phyloP scores from a whole-genome alignment of 805 yeast genomes.

The Cyberlindnera meyerae region DNA sequence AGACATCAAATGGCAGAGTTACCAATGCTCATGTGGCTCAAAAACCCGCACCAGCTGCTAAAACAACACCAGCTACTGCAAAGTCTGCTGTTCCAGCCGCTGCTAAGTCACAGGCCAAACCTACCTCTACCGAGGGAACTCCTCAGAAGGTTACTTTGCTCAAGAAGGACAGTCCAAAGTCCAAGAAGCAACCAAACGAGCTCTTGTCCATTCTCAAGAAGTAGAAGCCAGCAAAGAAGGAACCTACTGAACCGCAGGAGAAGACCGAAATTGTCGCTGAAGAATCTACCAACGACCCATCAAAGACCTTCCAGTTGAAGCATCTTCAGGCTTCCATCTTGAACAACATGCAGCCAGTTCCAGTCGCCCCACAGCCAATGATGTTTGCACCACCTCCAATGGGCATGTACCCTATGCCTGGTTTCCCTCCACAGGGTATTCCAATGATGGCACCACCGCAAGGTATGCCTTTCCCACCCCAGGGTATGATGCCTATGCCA shows the following conservation, averaged over 20 bases:
- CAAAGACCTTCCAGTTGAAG: conserved; percentile 27
- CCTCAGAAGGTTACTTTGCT: neutral
- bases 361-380: conserved; percentile 9
- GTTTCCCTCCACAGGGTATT: conserved; percentile 14
- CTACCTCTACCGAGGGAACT: too few species aligned
- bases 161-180: neutral
- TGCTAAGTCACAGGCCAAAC: conserved; percentile 11
- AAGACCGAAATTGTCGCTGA: conserved; percentile 19
- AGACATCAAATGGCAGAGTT: conserved; percentile 3
- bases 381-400: conserved; percentile 11
- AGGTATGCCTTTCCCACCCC: conserved; percentile 18
- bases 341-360: conserved; percentile 24
- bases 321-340: conserved; percentile 14
- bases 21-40: conserved; percentile 27
- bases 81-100: conserved; percentile 11
- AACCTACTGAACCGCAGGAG: conserved; percentile 19
- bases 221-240: conserved; percentile 5
- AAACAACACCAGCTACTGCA: conserved; percentile 5
- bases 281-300: too few species aligned
- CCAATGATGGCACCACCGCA: conserved; percentile 16
- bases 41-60: neutral
- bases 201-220: conserved; percentile 41
- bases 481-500: conserved; percentile 14
- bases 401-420: conserved; percentile 14
- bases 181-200: conserved; percentile 34